Conservation (phyloP, 1,284 basidiomycete species). For the Ceratobasidium sp. region DNA sequence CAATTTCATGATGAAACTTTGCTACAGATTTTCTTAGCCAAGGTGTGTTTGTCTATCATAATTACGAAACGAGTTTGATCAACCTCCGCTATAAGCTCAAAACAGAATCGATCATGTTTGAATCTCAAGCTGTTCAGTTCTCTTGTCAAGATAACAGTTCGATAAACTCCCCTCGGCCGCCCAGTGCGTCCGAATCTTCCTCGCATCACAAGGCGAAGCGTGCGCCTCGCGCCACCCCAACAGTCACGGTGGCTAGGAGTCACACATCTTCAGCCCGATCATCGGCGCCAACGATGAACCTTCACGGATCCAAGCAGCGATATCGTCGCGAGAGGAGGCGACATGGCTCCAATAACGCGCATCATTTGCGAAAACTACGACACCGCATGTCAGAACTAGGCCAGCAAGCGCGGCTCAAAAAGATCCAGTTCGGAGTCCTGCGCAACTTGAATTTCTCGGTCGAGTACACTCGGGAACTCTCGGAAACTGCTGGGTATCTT, state of each 20-base stretch:
- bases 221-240: neutral
- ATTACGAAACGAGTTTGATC: neutral
- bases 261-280: too few relatives aligned
- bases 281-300: too few relatives aligned
- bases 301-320: too few relatives aligned
- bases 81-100: slow-evolving; percentile 27
- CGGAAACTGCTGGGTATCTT: slow-evolving; percentile 12
- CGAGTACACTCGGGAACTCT: slow-evolving; percentile 12
- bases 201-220: neutral
- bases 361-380: slow-evolving; percentile 4
- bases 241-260: too few relatives aligned
- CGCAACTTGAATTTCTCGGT: slow-evolving; percentile 22
- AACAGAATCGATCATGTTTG: slow-evolving; percentile 34
- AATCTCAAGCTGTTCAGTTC: slow-evolving; percentile 6
- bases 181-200: neutral
- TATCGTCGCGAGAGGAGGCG: neutral
- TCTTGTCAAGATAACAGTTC: neutral
- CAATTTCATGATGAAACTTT: neutral
- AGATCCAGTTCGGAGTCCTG: slow-evolving; percentile 34
- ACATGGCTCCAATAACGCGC: neutral
- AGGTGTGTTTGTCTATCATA: neutral
- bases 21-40: slow-evolving; percentile 22
- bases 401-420: slow-evolving; percentile 16
- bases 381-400: slow-evolving; percentile 17
- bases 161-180: neutral